A percentile compares a stretch with the other conserved stretches of the same genome.
Conservation (phyloP, 805 yeast species). For the Cyberlindnera misumaiensis region DNA sequence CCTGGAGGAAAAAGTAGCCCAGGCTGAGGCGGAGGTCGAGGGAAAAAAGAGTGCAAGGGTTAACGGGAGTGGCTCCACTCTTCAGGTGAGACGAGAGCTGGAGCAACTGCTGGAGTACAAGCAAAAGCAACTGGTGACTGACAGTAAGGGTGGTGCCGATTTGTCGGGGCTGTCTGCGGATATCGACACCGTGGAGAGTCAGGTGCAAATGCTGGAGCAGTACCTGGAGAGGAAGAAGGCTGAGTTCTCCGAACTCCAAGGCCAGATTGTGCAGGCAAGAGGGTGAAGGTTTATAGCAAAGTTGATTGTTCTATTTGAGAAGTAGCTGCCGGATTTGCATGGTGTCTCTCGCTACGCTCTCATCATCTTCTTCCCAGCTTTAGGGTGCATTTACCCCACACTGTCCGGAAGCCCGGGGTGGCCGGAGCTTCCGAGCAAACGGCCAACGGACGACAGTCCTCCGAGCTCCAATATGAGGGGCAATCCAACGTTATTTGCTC, state of each 20-base stretch:
- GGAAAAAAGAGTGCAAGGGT: constrained; percentile 27
- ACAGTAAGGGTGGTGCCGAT: constrained; percentile 26
- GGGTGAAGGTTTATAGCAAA: not conserved
- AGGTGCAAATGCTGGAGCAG: constrained; percentile 64
- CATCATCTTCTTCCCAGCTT: no score
- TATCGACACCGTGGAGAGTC: constrained; percentile 65
- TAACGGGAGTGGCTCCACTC: constrained; percentile 20
- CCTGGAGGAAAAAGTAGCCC: constrained; percentile 56
- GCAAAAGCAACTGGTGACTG: constrained; percentile 45
- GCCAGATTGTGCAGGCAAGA: constrained; percentile 30
- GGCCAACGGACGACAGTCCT: no score
- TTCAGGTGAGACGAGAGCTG: constrained; percentile 52
- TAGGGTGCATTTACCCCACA: no score
- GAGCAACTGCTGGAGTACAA: constrained; percentile 80
- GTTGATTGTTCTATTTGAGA: not conserved
- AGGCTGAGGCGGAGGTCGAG: constrained; percentile 45
- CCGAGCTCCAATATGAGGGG: no score
- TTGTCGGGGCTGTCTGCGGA: constrained; percentile 52
- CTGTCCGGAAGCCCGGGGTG: no score
- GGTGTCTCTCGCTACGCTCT: no score
- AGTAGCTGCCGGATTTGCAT: no score
- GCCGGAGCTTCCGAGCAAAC: no score
- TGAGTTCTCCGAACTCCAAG: constrained; percentile 48
- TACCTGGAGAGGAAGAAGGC: constrained; percentile 54
- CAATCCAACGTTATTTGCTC: no score